Conservation (phyloP, 2,329 filamentous ascomycete species). For the Colletotrichum endophyticum region DNA sequence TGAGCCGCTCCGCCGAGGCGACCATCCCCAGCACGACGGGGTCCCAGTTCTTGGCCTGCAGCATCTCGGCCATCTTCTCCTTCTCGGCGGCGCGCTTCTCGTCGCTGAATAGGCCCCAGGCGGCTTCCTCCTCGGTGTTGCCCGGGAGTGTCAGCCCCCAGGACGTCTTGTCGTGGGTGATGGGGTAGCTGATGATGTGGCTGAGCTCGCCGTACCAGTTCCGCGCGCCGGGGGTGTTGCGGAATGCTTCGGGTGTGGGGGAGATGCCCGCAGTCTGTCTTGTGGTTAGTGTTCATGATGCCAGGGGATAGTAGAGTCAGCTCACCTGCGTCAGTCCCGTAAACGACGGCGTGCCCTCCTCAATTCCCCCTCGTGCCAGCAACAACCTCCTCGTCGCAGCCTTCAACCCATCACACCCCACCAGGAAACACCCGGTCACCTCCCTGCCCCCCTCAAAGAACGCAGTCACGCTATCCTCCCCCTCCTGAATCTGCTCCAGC, state of each 20-base stretch:
- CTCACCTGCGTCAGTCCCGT: slow-evolving; percentile 22
- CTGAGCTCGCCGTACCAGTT: slow-evolving; percentile 29
- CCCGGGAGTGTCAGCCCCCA: slow-evolving; percentile 28
- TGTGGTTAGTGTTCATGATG: background rate
- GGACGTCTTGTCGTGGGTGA: slow-evolving; percentile 22
- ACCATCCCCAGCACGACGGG: slow-evolving; percentile 22
- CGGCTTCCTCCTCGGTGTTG: slow-evolving; percentile 23
- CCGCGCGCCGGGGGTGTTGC: slow-evolving; percentile 9
- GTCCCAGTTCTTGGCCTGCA: slow-evolving; percentile 22
- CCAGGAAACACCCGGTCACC: slow-evolving; percentile 25
- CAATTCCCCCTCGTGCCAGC: slow-evolving; percentile 15
- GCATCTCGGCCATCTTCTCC: slow-evolving; percentile 14
- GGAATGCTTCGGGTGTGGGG: slow-evolving; percentile 16
- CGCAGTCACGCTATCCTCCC: slow-evolving; percentile 24
- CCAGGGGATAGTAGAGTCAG: rapidly evolving
- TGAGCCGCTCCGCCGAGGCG: slow-evolving; percentile 24
- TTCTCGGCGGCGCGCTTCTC: slow-evolving; percentile 22
- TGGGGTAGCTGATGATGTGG: slow-evolving; percentile 27
- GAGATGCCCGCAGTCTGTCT: slow-evolving; percentile 26
- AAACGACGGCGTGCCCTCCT: slow-evolving; percentile 21
- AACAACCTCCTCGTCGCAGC: slow-evolving; percentile 21
- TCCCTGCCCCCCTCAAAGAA: slow-evolving; percentile 21
- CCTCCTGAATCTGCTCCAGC: slow-evolving; percentile 24
- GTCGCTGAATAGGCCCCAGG: slow-evolving; percentile 25
- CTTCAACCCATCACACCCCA: slow-evolving; percentile 29